Evolutionary conservation across 2,329 filamentous ascomycete species (phyloP).

Genomic region (Aspergillus viridinutans): DNA sequence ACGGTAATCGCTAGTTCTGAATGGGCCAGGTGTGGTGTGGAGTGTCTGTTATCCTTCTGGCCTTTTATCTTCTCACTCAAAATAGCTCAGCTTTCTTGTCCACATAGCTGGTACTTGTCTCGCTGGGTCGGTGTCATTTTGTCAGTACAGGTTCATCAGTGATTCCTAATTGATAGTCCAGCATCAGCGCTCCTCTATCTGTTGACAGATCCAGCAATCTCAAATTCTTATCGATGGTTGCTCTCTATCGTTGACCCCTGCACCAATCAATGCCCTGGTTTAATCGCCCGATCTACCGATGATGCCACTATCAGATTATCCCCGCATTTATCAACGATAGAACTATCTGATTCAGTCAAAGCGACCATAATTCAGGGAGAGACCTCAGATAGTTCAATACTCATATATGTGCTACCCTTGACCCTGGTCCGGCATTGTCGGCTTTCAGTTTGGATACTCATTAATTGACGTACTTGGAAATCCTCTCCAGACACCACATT

Average conservation of each 20-base stretch:
- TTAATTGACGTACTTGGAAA: not conserved
- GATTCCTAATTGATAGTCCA: not conserved
- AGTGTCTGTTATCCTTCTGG: not conserved
- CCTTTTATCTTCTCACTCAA: not conserved
- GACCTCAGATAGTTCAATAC: not conserved
- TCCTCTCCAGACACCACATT: not conserved
- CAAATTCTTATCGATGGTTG: not conserved
- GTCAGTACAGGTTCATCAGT: not conserved
- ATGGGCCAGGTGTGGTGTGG: not conserved
- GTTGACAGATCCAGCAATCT: not conserved
- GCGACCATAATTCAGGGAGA: not conserved
- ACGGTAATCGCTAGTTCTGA: not conserved
- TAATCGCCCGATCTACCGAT: not conserved
- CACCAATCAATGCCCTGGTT: not conserved
- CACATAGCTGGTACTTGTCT: not conserved
- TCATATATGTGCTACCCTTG: not conserved
- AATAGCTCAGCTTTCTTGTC: not conserved
- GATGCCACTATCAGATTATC: constrained; percentile 10
- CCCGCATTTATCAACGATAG: constrained; percentile 12
- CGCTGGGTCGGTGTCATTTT: not conserved
- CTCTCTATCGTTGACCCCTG: not conserved
- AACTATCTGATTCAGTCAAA: not conserved
- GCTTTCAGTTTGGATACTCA: not conserved
- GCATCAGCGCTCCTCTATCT: not conserved
- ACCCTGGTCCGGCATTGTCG: not conserved